Percentiles rank a stretch among this genome's conserved stretches.
These are phyloP conservation scores for Macrophomina phaseolina DNA, from an alignment of 2,329 filamentous ascomycete species.

Conservation along the genomic window DNA sequence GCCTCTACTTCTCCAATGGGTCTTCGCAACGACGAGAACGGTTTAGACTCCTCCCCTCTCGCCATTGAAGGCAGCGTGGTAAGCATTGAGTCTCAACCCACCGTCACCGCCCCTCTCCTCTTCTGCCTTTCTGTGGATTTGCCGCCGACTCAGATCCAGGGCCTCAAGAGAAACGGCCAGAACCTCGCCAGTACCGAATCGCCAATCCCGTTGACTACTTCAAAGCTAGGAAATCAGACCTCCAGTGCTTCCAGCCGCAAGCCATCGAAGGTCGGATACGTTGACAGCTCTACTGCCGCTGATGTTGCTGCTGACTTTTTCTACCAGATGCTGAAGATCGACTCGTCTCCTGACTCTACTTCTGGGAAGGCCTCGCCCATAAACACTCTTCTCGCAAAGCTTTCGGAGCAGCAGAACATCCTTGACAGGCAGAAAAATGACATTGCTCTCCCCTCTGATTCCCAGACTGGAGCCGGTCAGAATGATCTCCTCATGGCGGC, in stretches of 20 bases:
- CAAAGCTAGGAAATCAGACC: slow-evolving; percentile 40
- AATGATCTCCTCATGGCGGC: slow-evolving; percentile 13
- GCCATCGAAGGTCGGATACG: slow-evolving; percentile 25
- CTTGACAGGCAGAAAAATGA: slow-evolving; percentile 19
- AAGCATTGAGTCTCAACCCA: slow-evolving; percentile 35
- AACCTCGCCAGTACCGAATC: slow-evolving; percentile 29
- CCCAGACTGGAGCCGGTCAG: not conserved
- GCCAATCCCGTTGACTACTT: slow-evolving; percentile 43
- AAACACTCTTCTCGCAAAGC: slow-evolving; percentile 74
- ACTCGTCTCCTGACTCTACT: slow-evolving; percentile 10
- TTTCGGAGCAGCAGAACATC: slow-evolving; percentile 65
- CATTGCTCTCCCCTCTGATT: not conserved
- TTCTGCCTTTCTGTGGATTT: slow-evolving; percentile 25
- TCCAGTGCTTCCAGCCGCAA: slow-evolving; percentile 21
- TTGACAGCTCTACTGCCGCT: slow-evolving; percentile 42
- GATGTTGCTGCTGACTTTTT: slow-evolving; percentile 16
- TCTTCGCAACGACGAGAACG: slow-evolving; percentile 41
- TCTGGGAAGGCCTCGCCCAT: slow-evolving; percentile 33
- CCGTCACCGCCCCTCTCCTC: slow-evolving; percentile 27
- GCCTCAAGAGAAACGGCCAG: slow-evolving; percentile 40
- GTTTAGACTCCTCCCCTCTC: slow-evolving; percentile 43
- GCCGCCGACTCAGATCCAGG: slow-evolving; percentile 35
- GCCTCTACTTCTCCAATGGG: slow-evolving; percentile 31
- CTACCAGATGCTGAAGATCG: slow-evolving; percentile 20
- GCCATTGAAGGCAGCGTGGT: slow-evolving; percentile 39